Percentiles rank a stretch among this genome's conserved stretches.
Conservation (phyloP, 495 filamentous ascomycete species). For the Tuber indicum region DNA sequence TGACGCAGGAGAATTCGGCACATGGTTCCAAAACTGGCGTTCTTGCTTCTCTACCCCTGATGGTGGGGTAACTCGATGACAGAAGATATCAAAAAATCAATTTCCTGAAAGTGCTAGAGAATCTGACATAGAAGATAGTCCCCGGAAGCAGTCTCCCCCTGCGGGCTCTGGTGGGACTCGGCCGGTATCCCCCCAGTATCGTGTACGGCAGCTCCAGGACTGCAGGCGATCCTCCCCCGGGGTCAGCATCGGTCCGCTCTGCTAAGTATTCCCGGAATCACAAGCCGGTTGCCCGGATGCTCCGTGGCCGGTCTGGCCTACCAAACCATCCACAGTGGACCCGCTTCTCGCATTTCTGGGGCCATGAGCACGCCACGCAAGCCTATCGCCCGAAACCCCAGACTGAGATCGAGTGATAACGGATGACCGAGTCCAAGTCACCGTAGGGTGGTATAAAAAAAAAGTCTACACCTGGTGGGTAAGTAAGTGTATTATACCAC, state of each 20-base stretch:
- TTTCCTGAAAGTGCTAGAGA: background rate
- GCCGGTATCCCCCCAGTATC: background rate
- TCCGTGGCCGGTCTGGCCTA: no score
- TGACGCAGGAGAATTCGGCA: no score
- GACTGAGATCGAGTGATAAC: no score
- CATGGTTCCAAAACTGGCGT: background rate
- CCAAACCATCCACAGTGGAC: no score
- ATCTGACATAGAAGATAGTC: background rate
- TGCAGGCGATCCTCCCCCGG: background rate
- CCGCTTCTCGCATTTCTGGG: no score
- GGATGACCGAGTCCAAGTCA: no score
- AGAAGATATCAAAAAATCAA: background rate
- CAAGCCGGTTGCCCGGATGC: no score
- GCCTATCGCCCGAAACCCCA: no score
- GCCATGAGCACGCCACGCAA: no score
- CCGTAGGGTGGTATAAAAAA: no score
- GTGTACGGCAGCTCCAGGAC: background rate
- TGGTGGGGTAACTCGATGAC: background rate
- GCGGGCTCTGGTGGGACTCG: background rate
- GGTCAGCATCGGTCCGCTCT: background rate
- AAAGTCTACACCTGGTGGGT: no score
- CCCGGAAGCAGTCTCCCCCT: background rate
- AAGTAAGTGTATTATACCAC: no score
- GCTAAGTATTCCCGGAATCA: background rate
- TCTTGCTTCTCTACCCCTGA: background rate